Evolutionary conservation across 2,329 filamentous ascomycete genomes (phyloP), one percentile per base, ranked within the genome.

Genomic region (Magnaporthales sp.): DNA sequence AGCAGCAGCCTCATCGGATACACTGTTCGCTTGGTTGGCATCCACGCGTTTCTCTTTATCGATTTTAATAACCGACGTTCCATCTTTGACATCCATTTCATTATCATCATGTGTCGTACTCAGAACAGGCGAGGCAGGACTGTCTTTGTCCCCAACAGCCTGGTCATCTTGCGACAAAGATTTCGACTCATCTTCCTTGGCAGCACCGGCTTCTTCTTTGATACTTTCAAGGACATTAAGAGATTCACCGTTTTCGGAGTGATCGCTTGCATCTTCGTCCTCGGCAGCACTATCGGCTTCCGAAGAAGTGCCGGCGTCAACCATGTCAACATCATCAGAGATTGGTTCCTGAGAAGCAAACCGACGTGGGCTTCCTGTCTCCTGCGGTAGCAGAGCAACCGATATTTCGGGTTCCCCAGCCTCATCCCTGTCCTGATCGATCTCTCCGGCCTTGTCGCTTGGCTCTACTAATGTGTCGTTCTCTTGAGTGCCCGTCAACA

Each of bases 301-400:
- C 8, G 22, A 58, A 15, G 26, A n/a, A 31, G 46, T 11, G 60
- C 60, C 63, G 22, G 46, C 63, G 9, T 65, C 63, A n/a, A 58
- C 29, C 46, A n/a, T 29, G 6, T 56, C 32, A n/a, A 54, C 63
- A 22, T 56, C 19, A 3, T 66, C 54, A 31, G 64, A 60, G 5
- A 38, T 24, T 7, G 64, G 64, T 56, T 66, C 64, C 30, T 66
- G 64, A 11, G 64, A 66, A 13, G 30, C 30, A 31, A 66, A 66
- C 11, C 64, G 62, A 24, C 9, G 22, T 22, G 62, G 54, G 22
- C 24, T 27, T 58, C 11, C 15, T 58, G 4, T 58, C 13, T 27
- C 22, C 24, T 58, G 22, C 11, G 54, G 26, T 58, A 22, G 54
- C 22, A 24, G 54, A 27, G 24, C 24, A 24, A n/a, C 24, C 54